A percentile compares a stretch with the other conserved stretches of the same genome.
Conservation (phyloP, 2,329 filamentous ascomycete species). For the Colletotrichum neosansevieriae region DNA sequence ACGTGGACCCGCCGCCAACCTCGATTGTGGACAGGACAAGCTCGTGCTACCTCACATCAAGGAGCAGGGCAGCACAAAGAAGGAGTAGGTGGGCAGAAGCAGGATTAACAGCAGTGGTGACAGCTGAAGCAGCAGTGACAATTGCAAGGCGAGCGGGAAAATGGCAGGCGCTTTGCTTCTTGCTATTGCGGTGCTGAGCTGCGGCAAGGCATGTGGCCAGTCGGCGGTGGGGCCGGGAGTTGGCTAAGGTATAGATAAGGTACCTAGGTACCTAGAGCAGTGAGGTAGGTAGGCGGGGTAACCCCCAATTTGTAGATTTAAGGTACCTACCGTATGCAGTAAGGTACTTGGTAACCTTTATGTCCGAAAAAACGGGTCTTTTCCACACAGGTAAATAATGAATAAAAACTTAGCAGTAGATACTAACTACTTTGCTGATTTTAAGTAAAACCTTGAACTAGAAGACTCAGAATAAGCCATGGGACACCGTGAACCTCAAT, state of each 20-base stretch:
- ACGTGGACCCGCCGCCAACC: slow-evolving; percentile 19
- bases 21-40: not conserved
- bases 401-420: too few relatives aligned
- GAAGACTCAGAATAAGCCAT: too few relatives aligned
- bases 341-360: too few relatives aligned
- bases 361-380: too few relatives aligned
- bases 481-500: too few relatives aligned
- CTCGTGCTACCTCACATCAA: not conserved
- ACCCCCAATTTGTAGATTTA: too few relatives aligned
- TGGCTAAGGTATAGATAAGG: not conserved
- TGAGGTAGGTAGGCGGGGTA: too few relatives aligned
- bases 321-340: too few relatives aligned
- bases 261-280: too few relatives aligned
- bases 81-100: not conserved
- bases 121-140: not conserved
- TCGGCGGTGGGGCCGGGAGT: slow-evolving; percentile 29
- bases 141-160: not conserved
- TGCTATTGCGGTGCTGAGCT: not conserved
- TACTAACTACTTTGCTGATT: too few relatives aligned
- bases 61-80: not conserved
- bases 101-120: not conserved
- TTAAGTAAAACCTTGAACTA: too few relatives aligned
- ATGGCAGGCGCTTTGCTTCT: slow-evolving; percentile 2
- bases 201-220: slow-evolving; percentile 30
- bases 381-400: too few relatives aligned